A percentile compares a stretch with the other conserved stretches of the same genome.
phyloP scores from a whole-genome alignment of 2,329 filamentous ascomycete species.

The Cytospora piceicola region DNA sequence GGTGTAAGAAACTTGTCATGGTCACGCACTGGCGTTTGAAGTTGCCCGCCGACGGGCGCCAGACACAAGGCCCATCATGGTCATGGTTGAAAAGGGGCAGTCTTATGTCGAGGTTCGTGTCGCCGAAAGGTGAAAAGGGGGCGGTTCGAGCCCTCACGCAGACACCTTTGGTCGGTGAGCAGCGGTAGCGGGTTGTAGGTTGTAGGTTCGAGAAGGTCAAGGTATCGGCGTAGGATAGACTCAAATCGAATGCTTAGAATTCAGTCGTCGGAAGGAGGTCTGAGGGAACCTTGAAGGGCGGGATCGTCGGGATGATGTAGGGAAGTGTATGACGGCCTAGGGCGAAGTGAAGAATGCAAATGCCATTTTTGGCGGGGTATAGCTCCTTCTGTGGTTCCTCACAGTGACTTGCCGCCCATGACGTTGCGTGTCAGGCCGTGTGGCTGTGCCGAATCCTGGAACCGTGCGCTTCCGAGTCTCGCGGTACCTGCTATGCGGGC shows the following conservation, averaged over 20 bases:
- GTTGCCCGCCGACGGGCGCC: conserved; percentile 40
- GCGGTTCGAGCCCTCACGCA: neutral
- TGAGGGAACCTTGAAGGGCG: conserved; percentile 15
- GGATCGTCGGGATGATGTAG: conserved; percentile 19
- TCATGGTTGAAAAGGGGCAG: conserved; percentile 43
- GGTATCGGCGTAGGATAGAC: neutral
- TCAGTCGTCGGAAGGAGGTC: conserved; percentile 1
- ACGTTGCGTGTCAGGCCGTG: conserved; percentile 26
- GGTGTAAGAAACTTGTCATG: neutral
- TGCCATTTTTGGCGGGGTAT: conserved; percentile 23
- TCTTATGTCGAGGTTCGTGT: conserved; percentile 2
- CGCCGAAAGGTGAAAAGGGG: neutral
- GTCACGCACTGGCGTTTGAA: conserved; percentile 43
- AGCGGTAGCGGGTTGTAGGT: neutral
- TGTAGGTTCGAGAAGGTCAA: neutral
- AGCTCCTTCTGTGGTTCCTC: conserved; percentile 5
- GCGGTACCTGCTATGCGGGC: neutral
- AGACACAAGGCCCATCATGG: conserved; percentile 40
- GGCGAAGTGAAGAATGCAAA: conserved; percentile 12
- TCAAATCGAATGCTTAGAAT: neutral
- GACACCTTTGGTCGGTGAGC: neutral
- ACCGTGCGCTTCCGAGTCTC: conserved; percentile 8
- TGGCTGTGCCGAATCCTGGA: neutral
- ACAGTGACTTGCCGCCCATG: conserved; percentile 24
- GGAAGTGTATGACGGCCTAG: conserved; percentile 13